phyloP scores from a whole-genome alignment of 768 basidiomycete genomes.

The Mycena venus region DNA sequence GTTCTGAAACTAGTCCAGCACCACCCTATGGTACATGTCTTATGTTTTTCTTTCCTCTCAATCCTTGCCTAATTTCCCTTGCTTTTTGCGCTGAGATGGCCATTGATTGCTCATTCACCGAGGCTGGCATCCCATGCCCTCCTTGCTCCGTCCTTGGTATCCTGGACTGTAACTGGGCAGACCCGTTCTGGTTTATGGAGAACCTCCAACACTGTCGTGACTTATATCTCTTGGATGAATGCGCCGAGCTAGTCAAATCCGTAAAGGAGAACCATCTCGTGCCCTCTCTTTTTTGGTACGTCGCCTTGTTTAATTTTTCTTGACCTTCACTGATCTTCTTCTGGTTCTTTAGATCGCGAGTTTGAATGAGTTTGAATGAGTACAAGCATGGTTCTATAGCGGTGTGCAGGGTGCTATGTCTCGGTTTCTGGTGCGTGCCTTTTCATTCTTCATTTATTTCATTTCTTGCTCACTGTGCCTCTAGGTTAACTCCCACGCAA shows the following conservation, averaged over 20 bases:
- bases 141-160: slow-evolving; percentile 2
- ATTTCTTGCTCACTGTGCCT: not conserved
- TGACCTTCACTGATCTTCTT: not conserved
- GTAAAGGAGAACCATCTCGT: not conserved
- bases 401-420: not conserved
- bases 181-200: not conserved
- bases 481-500: not conserved
- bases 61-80: not conserved
- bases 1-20: not conserved
- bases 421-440: not conserved
- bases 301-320: not conserved
- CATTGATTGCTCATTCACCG: not conserved
- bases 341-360: not conserved
- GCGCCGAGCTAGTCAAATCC: not conserved
- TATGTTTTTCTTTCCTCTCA: not conserved
- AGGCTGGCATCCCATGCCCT: slow-evolving; percentile 2
- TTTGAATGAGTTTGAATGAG: not conserved
- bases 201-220: not conserved
- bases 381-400: not conserved
- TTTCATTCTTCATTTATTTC: not conserved
- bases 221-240: not conserved
- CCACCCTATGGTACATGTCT: not conserved
- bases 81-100: not conserved
- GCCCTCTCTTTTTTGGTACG: not conserved
- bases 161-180: not conserved